phyloP scores from a whole-genome alignment of 305 asterid species.

The Ilex paraguariensis region DNA sequence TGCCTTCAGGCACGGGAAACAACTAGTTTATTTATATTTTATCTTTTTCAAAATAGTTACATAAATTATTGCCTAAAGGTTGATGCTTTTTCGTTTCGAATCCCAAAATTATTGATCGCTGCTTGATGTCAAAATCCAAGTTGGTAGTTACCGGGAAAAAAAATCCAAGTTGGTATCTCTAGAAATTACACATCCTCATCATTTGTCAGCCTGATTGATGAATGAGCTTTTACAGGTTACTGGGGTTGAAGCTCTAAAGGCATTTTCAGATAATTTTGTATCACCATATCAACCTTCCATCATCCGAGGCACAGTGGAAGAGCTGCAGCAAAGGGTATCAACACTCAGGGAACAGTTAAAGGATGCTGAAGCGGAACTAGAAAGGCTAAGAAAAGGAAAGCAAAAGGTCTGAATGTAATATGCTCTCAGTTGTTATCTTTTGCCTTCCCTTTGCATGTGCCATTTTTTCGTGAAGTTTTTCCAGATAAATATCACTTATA shows the following conservation, averaged over 20 bases:
- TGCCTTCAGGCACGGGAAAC: too few relatives aligned
- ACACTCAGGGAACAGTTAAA: constrained; percentile 53
- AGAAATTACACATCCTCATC: neutral
- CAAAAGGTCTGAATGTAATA: constrained; percentile 40
- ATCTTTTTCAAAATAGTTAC: too few relatives aligned
- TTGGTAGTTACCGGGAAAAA: neutral
- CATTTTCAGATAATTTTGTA: constrained; percentile 56
- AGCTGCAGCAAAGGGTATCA: constrained; percentile 59
- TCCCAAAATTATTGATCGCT: too few relatives aligned
- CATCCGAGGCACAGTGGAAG: constrained; percentile 59
- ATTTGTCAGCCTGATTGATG: constrained; percentile 1
- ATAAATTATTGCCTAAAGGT: too few relatives aligned
- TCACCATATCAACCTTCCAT: constrained; percentile 62
- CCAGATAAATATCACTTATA: neutral
- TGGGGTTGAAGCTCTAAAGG: constrained; percentile 79
- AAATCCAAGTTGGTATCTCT: neutral
- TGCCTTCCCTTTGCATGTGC: neutral
- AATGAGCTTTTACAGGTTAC: constrained; percentile 48
- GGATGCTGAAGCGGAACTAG: constrained; percentile 75
- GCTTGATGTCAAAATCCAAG: too few relatives aligned
- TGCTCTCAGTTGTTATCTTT: neutral
- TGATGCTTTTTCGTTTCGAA: too few relatives aligned
- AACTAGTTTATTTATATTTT: too few relatives aligned
- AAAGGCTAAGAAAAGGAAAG: constrained; percentile 65
- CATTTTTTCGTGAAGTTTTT: neutral